phyloP scores from a whole-genome alignment of 2,329 filamentous ascomycete genomes.

The Xylariales sp. region DNA sequence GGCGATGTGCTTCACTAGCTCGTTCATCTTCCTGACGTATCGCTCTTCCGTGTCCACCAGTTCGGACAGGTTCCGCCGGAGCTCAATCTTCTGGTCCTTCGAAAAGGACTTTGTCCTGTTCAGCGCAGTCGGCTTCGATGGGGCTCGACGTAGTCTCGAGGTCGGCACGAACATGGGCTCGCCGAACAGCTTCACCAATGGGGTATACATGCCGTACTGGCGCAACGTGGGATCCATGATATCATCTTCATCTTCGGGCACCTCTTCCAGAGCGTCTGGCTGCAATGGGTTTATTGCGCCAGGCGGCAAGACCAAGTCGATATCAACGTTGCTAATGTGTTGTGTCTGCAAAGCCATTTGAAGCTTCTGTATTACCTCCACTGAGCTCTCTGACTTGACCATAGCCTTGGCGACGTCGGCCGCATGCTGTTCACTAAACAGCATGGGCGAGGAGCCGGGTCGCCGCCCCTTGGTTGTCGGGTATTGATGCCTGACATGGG shows the following conservation, averaged over 20 bases:
- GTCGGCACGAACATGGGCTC: slow-evolving; percentile 85
- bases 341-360: slow-evolving; percentile 75
- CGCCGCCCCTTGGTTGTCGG: slow-evolving; percentile 49
- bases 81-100: slow-evolving; percentile 74
- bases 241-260: slow-evolving; percentile 60
- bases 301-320: slow-evolving; percentile 80
- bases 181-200: slow-evolving; percentile 74
- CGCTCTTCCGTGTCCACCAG: slow-evolving; percentile 89
- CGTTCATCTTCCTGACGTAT: slow-evolving; percentile 84
- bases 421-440: slow-evolving; percentile 90
- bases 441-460: slow-evolving; percentile 58
- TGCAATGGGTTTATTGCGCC: slow-evolving; percentile 67
- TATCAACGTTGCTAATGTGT: slow-evolving; percentile 76
- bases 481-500: slow-evolving; percentile 58
- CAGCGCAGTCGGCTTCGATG: slow-evolving; percentile 77
- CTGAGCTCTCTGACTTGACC: slow-evolving; percentile 72
- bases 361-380: slow-evolving; percentile 68
- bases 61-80: slow-evolving; percentile 86
- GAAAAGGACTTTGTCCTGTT: slow-evolving; percentile 75
- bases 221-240: slow-evolving; percentile 58
- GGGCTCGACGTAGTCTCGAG: slow-evolving; percentile 75
- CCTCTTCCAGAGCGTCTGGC: slow-evolving; percentile 54
- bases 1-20: slow-evolving; percentile 76
- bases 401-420: slow-evolving; percentile 84
- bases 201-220: slow-evolving; percentile 73